Conservation (phyloP, 2,329 filamentous ascomycete species). For the Cordyceps cicadae region DNA sequence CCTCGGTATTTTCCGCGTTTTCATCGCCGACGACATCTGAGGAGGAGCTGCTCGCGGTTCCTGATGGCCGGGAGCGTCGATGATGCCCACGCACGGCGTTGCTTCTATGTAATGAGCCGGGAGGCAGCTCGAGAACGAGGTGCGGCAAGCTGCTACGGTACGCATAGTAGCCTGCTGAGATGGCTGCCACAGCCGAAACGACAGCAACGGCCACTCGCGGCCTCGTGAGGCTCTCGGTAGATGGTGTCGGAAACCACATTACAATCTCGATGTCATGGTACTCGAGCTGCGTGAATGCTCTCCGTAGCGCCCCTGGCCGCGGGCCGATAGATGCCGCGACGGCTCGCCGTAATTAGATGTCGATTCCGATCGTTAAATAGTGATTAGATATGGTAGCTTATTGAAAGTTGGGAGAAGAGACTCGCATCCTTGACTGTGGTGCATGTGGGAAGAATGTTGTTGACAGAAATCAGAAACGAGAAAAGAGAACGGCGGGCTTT, state of each 20-base stretch:
- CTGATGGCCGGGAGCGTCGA: conserved; percentile 28
- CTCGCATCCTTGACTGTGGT: not conserved
- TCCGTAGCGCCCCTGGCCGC: conserved; percentile 2
- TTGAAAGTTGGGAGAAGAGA: not conserved
- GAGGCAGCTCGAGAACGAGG: conserved; percentile 18
- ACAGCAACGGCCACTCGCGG: conserved; percentile 47
- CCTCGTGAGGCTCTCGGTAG: conserved; percentile 47
- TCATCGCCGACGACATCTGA: conserved; percentile 37
- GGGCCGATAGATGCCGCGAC: not conserved
- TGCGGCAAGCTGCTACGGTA: conserved; percentile 33
- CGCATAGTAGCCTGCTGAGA: conserved; percentile 50
- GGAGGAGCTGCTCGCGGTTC: conserved; percentile 34
- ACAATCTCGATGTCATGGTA: conserved; percentile 27
- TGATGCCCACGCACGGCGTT: conserved; percentile 53
- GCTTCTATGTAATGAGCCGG: conserved; percentile 49
- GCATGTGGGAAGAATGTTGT: not conserved
- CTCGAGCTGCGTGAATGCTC: not conserved
- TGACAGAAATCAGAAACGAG: not conserved
- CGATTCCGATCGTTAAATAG: not conserved
- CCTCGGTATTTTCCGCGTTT: conserved; percentile 28
- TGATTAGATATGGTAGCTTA: not conserved
- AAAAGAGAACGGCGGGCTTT: not conserved
- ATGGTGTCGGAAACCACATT: conserved; percentile 41
- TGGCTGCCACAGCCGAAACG: conserved; percentile 47
- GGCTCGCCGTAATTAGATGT: not conserved